Conservation (phyloP, 2,329 filamentous ascomycete genomes). For the Botrytis porri region DNA sequence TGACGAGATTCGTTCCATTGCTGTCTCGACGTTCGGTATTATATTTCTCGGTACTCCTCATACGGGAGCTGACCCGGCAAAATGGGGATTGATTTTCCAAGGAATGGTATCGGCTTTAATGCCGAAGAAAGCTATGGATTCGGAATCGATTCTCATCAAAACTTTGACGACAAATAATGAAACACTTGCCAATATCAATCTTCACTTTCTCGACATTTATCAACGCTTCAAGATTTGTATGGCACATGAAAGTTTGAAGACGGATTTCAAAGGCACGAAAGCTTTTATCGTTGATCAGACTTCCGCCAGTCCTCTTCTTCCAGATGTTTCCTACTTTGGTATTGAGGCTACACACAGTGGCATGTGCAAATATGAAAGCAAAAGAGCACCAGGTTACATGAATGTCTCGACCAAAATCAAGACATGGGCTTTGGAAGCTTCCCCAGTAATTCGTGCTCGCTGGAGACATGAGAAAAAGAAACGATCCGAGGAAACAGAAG, state of each 20-base stretch:
- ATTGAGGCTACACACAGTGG: conserved; percentile 69
- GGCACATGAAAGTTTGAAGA: conserved; percentile 72
- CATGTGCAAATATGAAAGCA: conserved; percentile 70
- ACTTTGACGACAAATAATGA: conserved; percentile 73
- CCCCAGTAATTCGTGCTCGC: conserved; percentile 27
- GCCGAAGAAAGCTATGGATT: conserved; percentile 64
- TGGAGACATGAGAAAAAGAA: conserved; percentile 31
- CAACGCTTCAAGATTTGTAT: conserved; percentile 71
- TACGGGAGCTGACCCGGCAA: conserved; percentile 63
- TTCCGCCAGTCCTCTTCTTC: conserved; percentile 66
- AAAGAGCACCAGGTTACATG: conserved; percentile 59
- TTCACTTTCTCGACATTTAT: conserved; percentile 68
- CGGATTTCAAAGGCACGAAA: conserved; percentile 62
- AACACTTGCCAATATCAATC: conserved; percentile 71
- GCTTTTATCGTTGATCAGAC: conserved; percentile 65
- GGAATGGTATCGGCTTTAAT: conserved; percentile 63
- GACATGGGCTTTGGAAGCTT: conserved; percentile 31
- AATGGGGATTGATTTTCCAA: conserved; percentile 66
- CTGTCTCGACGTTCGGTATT: conserved; percentile 71
- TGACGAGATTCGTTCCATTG: conserved; percentile 65
- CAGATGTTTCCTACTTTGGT: conserved; percentile 70
- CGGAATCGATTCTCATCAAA: conserved; percentile 64
- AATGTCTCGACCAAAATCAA: conserved; percentile 37
- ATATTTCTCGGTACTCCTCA: conserved; percentile 78
- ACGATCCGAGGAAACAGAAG: conserved; percentile 29